Base-by-base conservation (phyloP, 106 monocot genomes). In the Apostasia ramifera region DNA sequence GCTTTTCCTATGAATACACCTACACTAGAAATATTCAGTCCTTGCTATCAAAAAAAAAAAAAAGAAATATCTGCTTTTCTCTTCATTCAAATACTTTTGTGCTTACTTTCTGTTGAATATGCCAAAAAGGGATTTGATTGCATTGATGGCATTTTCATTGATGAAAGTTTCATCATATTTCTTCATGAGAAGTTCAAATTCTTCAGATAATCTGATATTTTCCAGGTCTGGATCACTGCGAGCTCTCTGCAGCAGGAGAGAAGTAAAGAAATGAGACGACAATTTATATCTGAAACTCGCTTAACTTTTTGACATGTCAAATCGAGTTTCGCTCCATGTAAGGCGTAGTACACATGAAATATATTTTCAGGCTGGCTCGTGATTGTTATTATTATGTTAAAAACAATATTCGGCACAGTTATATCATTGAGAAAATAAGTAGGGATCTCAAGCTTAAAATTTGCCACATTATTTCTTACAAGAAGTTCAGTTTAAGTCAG, bases 111-210 rank as follows among this genome's bases (percentile, higher is more conserved):
- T 92, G 73, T 85, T 85, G 71, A 92, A 90, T 67, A 88, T 80
- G 37, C 97, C 97, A 49, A 98, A 98, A 41, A 98, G 41, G 9
- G 92, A 92, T 74, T 98, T 98, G 77, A 92, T 92, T 38, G 97
- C 97, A 52, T 86, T 92, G 71, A 98, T 84, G 6, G 97, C 89
- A 68, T 76, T 87, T 75, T 97, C 97, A 26, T 97, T 98, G 70
- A 98, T 92, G 74, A 98, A 98, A 5, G 97, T 90, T 59, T 98
- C 97, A 46, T 98, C 97, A 26, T 70, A 98, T 55, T 83, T 92
- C 82, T 92, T 98, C 55, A 98, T 5, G 40, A 98, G 84, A 4
- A 80, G 68, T 41, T 92, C 83, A n/a, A 92, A 98, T 57, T 90
- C 97, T 52, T 85, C 79, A n/a, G 83, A 81, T 55, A 79, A 56